Evolutionary conservation across 2,329 filamentous ascomycete species (phyloP).

Genomic region (Aspergillus sp.): DNA sequence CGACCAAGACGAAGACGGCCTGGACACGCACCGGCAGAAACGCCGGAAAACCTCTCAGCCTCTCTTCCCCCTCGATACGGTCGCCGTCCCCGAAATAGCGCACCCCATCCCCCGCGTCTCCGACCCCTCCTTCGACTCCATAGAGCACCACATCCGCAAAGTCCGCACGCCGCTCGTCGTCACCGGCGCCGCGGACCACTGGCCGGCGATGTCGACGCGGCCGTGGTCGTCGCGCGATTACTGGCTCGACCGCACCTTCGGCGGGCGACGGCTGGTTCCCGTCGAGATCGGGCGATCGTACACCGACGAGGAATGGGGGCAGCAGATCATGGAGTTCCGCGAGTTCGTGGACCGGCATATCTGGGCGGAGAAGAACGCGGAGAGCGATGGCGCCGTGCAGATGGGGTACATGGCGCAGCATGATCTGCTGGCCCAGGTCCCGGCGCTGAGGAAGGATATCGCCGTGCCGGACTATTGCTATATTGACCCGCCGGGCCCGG

Average conservation of each 20-base stretch:
- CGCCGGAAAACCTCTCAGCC: slow-evolving; percentile 22
- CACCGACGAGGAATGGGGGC: slow-evolving; percentile 74
- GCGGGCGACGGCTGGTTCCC: slow-evolving; percentile 70
- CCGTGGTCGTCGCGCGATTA: slow-evolving; percentile 69
- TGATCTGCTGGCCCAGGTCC: slow-evolving; percentile 75
- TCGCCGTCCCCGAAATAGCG: slow-evolving; percentile 24
- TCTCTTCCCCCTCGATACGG: slow-evolving; percentile 24
- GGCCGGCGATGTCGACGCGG: slow-evolving; percentile 63
- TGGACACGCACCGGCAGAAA: slow-evolving; percentile 13
- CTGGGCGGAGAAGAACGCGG: slow-evolving; percentile 13
- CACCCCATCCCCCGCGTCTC: slow-evolving; percentile 32
- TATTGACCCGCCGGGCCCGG: slow-evolving; percentile 51
- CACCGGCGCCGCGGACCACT: slow-evolving; percentile 53
- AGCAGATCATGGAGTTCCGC: slow-evolving; percentile 65
- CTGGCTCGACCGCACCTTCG: slow-evolving; percentile 63
- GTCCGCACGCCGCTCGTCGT: slow-evolving; percentile 57
- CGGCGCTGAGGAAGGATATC: slow-evolving; percentile 65
- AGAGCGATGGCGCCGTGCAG: slow-evolving; percentile 13
- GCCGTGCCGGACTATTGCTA: slow-evolving; percentile 77
- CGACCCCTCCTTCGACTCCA: slow-evolving; percentile 47
- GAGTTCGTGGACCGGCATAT: slow-evolving; percentile 61
- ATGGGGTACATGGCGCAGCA: slow-evolving; percentile 87
- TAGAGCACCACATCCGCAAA: slow-evolving; percentile 51
- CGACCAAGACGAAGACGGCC: slow-evolving; percentile 1
- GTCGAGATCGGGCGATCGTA: slow-evolving; percentile 82